These are phyloP conservation scores for Trichoderma hamatum DNA, from an alignment of 2,329 filamentous ascomycete species.

Conservation along the genomic window DNA sequence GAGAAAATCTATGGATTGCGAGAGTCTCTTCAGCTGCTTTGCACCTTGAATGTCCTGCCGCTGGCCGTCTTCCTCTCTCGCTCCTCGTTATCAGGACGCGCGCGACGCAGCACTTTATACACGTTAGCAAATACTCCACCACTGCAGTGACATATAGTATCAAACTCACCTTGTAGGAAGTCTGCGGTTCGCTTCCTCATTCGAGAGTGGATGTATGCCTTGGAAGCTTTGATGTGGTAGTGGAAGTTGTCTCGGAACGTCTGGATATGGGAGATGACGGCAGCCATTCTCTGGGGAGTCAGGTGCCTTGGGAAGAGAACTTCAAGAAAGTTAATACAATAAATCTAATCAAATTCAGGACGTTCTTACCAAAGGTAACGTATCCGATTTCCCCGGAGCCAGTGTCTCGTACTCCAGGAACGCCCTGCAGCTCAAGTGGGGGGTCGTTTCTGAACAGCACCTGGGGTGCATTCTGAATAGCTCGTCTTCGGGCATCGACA, in stretches of 20 bases:
- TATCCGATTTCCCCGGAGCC: constrained; percentile 90
- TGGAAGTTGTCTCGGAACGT: constrained; percentile 99
- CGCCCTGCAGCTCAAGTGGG: constrained; percentile 84
- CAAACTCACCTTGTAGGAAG: constrained; percentile 85
- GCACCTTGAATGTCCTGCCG: constrained; percentile 81
- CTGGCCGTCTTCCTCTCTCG: constrained; percentile 98
- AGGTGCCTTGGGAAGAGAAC: constrained; percentile 96
- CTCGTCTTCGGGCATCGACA: constrained; percentile 89
- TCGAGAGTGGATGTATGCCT: constrained; percentile 97
- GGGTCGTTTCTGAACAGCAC: constrained; percentile 95
- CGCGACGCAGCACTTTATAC: constrained; percentile 82
- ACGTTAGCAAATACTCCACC: constrained; percentile 35
- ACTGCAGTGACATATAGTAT: neutral
- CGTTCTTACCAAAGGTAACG: constrained; percentile 84
- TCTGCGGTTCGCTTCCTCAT: constrained; percentile 98
- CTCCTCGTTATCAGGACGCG: constrained; percentile 92
- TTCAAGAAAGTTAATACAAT: constrained; percentile 43
- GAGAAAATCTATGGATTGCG: constrained; percentile 23
- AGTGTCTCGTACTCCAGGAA: constrained; percentile 77
- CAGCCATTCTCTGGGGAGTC: constrained; percentile 83
- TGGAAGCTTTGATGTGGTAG: constrained; percentile 99
- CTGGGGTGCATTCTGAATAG: constrained; percentile 97
- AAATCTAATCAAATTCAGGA: neutral
- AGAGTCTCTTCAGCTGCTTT: constrained; percentile 41
- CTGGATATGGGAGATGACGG: constrained; percentile 98